Conservation (phyloP, 768 basidiomycete species). For the Boletus vinaceobasis region DNA sequence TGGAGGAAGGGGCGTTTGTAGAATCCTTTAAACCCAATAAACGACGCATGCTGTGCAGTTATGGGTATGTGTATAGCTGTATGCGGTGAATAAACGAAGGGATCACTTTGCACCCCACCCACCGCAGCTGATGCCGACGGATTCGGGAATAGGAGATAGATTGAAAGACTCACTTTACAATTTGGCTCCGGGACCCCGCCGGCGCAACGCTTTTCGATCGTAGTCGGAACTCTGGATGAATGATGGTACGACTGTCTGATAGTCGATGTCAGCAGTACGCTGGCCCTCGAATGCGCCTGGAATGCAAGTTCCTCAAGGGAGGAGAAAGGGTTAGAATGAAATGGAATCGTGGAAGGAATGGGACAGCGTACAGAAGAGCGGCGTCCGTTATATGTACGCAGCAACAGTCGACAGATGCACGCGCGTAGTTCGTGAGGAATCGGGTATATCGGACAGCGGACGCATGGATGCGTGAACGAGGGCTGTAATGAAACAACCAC, state of each 20-base stretch:
- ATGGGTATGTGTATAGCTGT: slow-evolving; percentile 11
- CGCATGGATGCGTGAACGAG: slow-evolving; percentile 10
- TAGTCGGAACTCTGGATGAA: not conserved
- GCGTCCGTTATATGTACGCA: slow-evolving; percentile 24
- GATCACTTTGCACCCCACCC: slow-evolving; percentile 5
- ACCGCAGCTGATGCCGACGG: slow-evolving; percentile 18
- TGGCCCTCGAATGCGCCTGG: not conserved
- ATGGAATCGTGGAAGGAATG: slow-evolving; percentile 10
- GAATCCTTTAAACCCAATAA: slow-evolving; percentile 29
- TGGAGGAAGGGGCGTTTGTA: slow-evolving; percentile 4
- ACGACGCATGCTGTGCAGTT: slow-evolving; percentile 28
- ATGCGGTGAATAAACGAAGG: slow-evolving; percentile 15
- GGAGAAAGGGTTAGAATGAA: not conserved
- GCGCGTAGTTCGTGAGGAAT: slow-evolving; percentile 15
- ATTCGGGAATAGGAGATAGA: slow-evolving; percentile 8
- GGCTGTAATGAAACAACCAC: slow-evolving; percentile 4
- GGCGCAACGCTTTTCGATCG: slow-evolving; percentile 6
- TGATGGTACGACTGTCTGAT: not conserved
- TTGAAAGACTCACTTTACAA: slow-evolving; percentile 12
- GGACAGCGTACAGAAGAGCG: slow-evolving; percentile 6
- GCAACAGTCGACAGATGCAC: slow-evolving; percentile 1
- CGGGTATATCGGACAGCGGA: slow-evolving; percentile 6
- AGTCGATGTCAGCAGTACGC: slow-evolving; percentile 1
- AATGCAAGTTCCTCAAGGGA: not conserved
- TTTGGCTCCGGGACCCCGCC: not conserved